Conservation (phyloP, 495 filamentous ascomycete species). For the Lasiosphaeris hirsuta region DNA sequence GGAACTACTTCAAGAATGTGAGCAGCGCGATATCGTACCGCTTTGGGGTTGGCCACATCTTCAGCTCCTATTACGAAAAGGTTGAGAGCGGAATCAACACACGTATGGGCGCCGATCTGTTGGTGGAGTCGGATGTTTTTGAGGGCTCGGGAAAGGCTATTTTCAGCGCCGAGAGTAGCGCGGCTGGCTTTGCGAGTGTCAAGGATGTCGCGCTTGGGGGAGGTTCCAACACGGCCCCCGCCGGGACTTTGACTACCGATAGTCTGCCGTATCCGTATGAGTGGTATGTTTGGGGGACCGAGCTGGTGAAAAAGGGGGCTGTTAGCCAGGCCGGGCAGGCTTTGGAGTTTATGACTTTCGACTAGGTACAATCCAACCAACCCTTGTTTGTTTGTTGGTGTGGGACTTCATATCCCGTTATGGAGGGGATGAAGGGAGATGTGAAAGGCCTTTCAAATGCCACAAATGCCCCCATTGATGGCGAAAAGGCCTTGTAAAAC, state of each 20-base stretch:
- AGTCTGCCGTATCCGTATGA: conserved; percentile 16
- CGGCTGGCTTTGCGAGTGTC: neutral
- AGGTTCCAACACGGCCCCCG: neutral
- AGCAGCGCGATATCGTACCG: conserved; percentile 56
- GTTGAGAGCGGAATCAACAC: conserved; percentile 1
- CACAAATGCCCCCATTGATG: no score
- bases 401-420: no score
- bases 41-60: conserved; percentile 53
- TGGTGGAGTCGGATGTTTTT: conserved; percentile 8
- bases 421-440: no score
- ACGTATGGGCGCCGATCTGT: neutral
- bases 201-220: neutral
- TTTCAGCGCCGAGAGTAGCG: neutral
- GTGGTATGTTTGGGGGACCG: conserved; percentile 4
- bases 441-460: no score
- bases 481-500: no score
- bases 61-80: conserved; percentile 26
- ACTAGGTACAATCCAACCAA: no score
- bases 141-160: neutral
- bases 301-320: neutral
- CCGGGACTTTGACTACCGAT: neutral
- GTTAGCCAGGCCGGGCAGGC: conserved; percentile 9
- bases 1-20: conserved; percentile 57
- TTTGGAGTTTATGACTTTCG: conserved; percentile 1
- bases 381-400: no score